These are phyloP conservation scores for Lachancea nothofagi DNA, from an alignment of 805 yeast genomes.

Conservation along the genomic window DNA sequence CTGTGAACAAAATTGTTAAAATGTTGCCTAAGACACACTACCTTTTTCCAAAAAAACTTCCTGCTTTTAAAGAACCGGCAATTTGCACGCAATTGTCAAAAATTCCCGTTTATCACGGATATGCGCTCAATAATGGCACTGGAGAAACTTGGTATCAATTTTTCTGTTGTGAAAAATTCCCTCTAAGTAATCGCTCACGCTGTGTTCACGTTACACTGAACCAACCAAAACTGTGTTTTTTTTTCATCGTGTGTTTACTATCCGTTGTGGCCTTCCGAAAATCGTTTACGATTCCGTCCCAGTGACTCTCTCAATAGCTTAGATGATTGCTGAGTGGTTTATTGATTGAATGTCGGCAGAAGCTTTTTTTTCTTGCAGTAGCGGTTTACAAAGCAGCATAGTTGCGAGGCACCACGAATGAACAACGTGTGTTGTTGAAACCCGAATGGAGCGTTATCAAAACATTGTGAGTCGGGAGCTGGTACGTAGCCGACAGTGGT, in stretches of 20 bases:
- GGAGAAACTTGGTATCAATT: constrained; percentile 2
- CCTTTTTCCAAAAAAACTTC: background rate
- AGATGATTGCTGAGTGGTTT: no score
- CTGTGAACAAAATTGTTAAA: background rate
- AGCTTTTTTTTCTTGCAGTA: no score
- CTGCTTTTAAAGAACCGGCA: constrained; percentile 7
- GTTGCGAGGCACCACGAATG: no score
- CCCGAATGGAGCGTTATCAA: no score
- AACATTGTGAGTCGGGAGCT: no score
- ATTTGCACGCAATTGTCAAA: background rate
- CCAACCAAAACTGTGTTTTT: constrained; percentile 2
- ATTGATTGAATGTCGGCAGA: no score
- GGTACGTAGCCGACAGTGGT: no score
- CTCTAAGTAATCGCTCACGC: constrained; percentile 7
- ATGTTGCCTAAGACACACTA: background rate
- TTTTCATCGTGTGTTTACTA: background rate
- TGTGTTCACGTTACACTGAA: background rate
- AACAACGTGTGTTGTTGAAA: no score
- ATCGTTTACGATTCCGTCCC: no score
- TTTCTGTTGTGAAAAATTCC: constrained; percentile 3
- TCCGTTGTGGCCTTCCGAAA: no score
- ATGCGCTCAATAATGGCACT: constrained; percentile 1
- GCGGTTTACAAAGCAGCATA: no score
- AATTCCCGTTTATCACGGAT: constrained; percentile 2
- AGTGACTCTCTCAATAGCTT: no score